Evolutionary conservation across 495 filamentous ascomycete genomes (phyloP), one percentile per base, ranked within the genome.

Genomic region (Acidiella bohemica): DNA sequence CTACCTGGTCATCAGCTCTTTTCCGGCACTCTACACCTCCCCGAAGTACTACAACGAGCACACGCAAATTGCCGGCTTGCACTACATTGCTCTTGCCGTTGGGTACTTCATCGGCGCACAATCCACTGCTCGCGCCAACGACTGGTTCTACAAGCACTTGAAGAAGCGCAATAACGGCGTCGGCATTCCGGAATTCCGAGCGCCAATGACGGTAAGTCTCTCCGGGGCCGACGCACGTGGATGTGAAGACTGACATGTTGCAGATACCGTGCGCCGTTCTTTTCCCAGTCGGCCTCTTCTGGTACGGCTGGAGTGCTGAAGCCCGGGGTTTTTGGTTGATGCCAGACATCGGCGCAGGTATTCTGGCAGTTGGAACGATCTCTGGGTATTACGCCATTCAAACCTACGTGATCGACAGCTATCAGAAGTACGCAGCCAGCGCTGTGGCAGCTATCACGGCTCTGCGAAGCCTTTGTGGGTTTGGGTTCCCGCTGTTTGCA

Each of bases 401-500:
- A 57, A 72, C 67, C 5, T 87, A 80, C 51, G 58, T 81, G 33
- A 70, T 84, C 19, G 81, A 88, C 51, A 54, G 72, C 5, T 85
- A 84, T 55, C 73, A 71, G 20, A 66, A 66, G 10, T 87, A 71
- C 53, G 78, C 80, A 8, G 81, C 82, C 7, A 76, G 70, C 45
- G 83, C 79, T 1, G 46, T 82, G 5, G 75, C 67, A 0, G 78
- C 82, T 3, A 64, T 62, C 1, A 67, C 71, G 1, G 66, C 80
- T 10, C 48, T 84, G 44, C 65, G 82, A 12, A 72, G 64, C 16
- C 31, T 83, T 9, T 70, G 72, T 2, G 80, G 78, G 2, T 83
- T 84, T 45, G 70, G 65, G 13, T 84, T 87, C 37, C 81, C 81
- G 19, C 62, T 87, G 4, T 84, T 83, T 42, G 78, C 78, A 5